phyloP scores from a whole-genome alignment of 2,329 filamentous ascomycete species.

The Cryphonectria radicalis region DNA sequence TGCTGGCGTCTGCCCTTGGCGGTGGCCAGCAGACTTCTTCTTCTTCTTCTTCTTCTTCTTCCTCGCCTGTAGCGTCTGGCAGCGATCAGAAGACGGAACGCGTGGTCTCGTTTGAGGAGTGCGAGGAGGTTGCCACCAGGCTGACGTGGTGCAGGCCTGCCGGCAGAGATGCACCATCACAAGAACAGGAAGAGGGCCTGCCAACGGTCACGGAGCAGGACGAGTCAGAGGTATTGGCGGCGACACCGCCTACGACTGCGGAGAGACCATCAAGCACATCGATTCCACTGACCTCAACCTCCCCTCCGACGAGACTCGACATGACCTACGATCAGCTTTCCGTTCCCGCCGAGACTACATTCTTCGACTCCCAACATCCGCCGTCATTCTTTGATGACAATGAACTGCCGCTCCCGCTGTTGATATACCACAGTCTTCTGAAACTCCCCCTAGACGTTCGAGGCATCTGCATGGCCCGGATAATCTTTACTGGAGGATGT shows the following conservation, averaged over 20 bases:
- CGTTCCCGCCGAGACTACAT: conserved; percentile 73
- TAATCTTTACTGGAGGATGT: conserved; percentile 83
- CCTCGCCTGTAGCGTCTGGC: conserved; percentile 30
- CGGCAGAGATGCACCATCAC: conserved; percentile 7
- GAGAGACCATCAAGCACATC: conserved; percentile 39
- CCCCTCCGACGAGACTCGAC: conserved; percentile 58
- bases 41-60: too few species aligned
- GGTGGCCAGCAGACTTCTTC: conserved; percentile 18
- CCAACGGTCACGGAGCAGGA: conserved; percentile 63
- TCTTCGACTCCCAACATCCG: conserved; percentile 65
- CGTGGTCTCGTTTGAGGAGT: conserved; percentile 72
- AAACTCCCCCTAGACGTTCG: conserved; percentile 81
- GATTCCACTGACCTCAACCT: conserved; percentile 52
- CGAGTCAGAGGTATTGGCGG: conserved; percentile 45
- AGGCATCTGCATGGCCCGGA: conserved; percentile 83
- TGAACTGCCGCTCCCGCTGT: conserved; percentile 75
- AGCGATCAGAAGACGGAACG: conserved; percentile 38
- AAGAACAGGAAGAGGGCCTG: conserved; percentile 40
- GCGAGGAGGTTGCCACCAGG: conserved; percentile 76
- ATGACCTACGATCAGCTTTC: conserved; percentile 73
- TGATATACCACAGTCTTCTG: conserved; percentile 78
- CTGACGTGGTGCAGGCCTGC: conserved; percentile 74
- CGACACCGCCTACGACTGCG: conserved; percentile 31
- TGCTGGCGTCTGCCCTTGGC: conserved; percentile 55
- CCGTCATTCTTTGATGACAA: conserved; percentile 77